Percentiles rank a stretch among this genome's conserved stretches.
Evolutionary conservation across 805 yeast genomes (phyloP).

Genomic region (Cyberlindnera suaveolens): DNA sequence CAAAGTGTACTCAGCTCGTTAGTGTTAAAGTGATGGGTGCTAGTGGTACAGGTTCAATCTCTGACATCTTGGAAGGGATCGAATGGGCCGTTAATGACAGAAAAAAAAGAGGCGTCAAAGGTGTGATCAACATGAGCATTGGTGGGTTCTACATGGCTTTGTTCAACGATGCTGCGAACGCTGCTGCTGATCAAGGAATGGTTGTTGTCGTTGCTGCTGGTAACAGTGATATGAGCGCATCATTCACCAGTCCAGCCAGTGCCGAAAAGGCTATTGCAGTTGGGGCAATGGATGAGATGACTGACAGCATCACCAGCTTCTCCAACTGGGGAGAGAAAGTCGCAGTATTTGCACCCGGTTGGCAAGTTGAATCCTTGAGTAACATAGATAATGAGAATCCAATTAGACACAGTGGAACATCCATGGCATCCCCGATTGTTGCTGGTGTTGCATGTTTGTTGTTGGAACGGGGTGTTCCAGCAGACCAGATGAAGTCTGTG

Average conservation of each 20-base stretch:
- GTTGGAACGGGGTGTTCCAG: conserved; percentile 43
- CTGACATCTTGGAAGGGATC: conserved; percentile 55
- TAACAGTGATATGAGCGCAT: conserved; percentile 68
- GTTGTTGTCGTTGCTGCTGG: conserved; percentile 83
- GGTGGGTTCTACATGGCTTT: conserved; percentile 65
- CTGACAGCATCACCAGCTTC: conserved; percentile 65
- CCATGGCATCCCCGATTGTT: conserved; percentile 74
- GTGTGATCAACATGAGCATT: conserved; percentile 74
- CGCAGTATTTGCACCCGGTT: conserved; percentile 79
- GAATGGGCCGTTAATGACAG: conserved; percentile 62
- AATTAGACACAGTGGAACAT: conserved; percentile 56
- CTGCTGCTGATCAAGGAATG: conserved; percentile 66
- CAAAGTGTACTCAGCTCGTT: conserved; percentile 60
- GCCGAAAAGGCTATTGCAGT: conserved; percentile 66
- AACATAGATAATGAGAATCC: conserved; percentile 20
- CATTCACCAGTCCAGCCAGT: conserved; percentile 78
- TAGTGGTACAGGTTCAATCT: conserved; percentile 61
- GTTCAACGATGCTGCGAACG: conserved; percentile 68
- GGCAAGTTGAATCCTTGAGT: conserved; percentile 51
- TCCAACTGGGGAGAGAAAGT: conserved; percentile 88
- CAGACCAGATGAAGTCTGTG: conserved; percentile 32
- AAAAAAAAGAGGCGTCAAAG: conserved; percentile 28
- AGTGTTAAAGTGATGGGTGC: conserved; percentile 66
- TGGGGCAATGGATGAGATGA: conserved; percentile 77
- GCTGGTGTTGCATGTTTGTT: conserved; percentile 59